Conservation (phyloP, 768 basidiomycete genomes). For the Leccinum imitatum region DNA sequence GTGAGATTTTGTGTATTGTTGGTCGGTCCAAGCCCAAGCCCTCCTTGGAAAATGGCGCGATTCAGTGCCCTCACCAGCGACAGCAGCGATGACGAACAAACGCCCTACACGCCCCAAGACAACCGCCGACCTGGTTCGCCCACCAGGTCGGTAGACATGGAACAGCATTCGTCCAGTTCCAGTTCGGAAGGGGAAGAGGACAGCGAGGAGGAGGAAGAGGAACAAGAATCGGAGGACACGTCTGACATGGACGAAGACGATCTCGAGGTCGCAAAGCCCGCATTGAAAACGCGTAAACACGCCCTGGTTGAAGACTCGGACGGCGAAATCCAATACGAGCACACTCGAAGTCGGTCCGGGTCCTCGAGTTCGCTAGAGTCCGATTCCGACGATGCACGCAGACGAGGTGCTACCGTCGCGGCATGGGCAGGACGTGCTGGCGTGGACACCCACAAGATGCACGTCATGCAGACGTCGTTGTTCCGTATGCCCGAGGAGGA, state of each 20-base stretch:
- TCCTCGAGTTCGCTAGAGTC: slow-evolving; percentile 29
- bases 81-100: slow-evolving; percentile 51
- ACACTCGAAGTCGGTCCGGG: slow-evolving; percentile 36
- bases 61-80: slow-evolving; percentile 67
- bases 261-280: slow-evolving; percentile 28
- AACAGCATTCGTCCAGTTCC: slow-evolving; percentile 31
- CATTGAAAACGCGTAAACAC: slow-evolving; percentile 35
- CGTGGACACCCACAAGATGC: slow-evolving; percentile 84
- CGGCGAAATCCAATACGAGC: slow-evolving; percentile 50
- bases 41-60: slow-evolving; percentile 51
- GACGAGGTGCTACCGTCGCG: slow-evolving; percentile 48
- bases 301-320: slow-evolving; percentile 56
- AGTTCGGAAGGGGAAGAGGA: slow-evolving; percentile 33
- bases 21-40: slow-evolving; percentile 6
- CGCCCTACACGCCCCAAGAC: slow-evolving; percentile 30
- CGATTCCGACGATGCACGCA: slow-evolving; percentile 17
- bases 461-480: slow-evolving; percentile 90
- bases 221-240: slow-evolving; percentile 37
- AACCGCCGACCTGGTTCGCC: slow-evolving; percentile 15
- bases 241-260: slow-evolving; percentile 58
- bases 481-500: slow-evolving; percentile 79
- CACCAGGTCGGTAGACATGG: slow-evolving; percentile 30
- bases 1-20: slow-evolving; percentile 25
- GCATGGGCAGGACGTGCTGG: slow-evolving; percentile 74
- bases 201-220: slow-evolving; percentile 37